Conservation (phyloP, 2,329 filamentous ascomycete species). For the Sporothrix globosa region DNA sequence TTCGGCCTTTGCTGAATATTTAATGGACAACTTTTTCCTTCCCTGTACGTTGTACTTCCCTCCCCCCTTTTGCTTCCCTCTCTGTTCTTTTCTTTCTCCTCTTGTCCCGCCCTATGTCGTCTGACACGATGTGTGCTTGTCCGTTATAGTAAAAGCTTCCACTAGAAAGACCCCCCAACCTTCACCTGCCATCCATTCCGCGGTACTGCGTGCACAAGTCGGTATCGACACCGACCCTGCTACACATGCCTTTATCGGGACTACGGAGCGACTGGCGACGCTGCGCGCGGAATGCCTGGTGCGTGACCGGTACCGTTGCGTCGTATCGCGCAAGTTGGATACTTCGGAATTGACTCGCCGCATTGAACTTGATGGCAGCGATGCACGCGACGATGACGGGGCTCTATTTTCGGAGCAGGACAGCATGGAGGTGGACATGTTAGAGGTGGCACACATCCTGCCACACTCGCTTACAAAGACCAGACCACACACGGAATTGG, state of each 20-base stretch:
- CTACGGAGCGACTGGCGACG: conserved; percentile 37
- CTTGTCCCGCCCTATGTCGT: too few relatives aligned
- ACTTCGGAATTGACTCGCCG: conserved; percentile 32
- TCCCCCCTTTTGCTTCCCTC: neutral
- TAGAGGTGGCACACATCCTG: too few relatives aligned
- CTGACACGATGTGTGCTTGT: conserved; percentile 3
- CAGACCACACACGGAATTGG: conserved; percentile 18
- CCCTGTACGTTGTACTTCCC: conserved; percentile 35
- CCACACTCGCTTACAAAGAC: too few relatives aligned
- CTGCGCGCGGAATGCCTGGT: conserved; percentile 40
- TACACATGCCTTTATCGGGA: conserved; percentile 36
- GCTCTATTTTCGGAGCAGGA: too few relatives aligned
- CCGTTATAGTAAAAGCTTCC: conserved; percentile 39
- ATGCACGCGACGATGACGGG: neutral
- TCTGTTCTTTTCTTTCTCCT: neutral
- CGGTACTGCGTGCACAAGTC: conserved; percentile 35
- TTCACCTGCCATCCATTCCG: conserved; percentile 38
- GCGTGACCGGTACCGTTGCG: conserved; percentile 41
- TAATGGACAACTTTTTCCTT: conserved; percentile 41
- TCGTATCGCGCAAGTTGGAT: conserved; percentile 39
- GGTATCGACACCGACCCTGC: conserved; percentile 2
- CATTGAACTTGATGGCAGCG: conserved; percentile 7
- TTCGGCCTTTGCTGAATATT: conserved; percentile 38
- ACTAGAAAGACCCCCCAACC: conserved; percentile 39
- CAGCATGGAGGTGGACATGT: too few relatives aligned